phyloP scores from a whole-genome alignment of 345 rosid genomes.

The Citrus inodora region DNA sequence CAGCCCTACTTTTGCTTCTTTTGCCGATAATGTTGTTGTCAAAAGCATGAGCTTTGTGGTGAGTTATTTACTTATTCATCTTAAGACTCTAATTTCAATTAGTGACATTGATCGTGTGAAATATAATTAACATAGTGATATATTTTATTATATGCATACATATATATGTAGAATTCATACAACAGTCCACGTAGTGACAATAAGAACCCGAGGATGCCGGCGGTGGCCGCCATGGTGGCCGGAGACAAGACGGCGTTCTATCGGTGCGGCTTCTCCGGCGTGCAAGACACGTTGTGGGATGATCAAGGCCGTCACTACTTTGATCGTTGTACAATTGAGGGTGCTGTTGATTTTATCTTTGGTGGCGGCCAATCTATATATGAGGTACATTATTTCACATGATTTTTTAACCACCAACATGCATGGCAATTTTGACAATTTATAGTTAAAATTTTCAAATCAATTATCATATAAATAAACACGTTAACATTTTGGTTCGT shows the following conservation, averaged over 20 bases:
- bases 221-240: slow-evolving; percentile 58
- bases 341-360: slow-evolving; percentile 85
- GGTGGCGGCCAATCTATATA: slow-evolving; percentile 76
- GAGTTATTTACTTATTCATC: neutral
- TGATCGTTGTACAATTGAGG: slow-evolving; percentile 58
- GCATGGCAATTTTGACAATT: neutral
- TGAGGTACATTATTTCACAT: slow-evolving; percentile 37
- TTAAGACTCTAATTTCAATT: too few species aligned
- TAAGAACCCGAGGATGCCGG: slow-evolving; percentile 40
- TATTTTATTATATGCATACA: too few species aligned
- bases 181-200: slow-evolving; percentile 36
- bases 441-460: neutral
- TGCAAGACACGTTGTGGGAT: slow-evolving; percentile 90
- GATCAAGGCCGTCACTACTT: slow-evolving; percentile 63
- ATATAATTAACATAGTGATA: neutral
- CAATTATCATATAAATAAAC: neutral
- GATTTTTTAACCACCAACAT: neutral
- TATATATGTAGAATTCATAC: slow-evolving; percentile 47
- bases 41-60: slow-evolving; percentile 55
- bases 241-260: slow-evolving; percentile 69
- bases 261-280: slow-evolving; percentile 52
- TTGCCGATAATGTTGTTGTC: slow-evolving; percentile 57
- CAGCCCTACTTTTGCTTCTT: slow-evolving; percentile 63
- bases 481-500: neutral
- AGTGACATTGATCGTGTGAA: neutral